Evolutionary conservation across 148 eudicot species (phyloP), one percentile per base, ranked within the genome.

Genomic region (Vaccinium myrtillus): DNA sequence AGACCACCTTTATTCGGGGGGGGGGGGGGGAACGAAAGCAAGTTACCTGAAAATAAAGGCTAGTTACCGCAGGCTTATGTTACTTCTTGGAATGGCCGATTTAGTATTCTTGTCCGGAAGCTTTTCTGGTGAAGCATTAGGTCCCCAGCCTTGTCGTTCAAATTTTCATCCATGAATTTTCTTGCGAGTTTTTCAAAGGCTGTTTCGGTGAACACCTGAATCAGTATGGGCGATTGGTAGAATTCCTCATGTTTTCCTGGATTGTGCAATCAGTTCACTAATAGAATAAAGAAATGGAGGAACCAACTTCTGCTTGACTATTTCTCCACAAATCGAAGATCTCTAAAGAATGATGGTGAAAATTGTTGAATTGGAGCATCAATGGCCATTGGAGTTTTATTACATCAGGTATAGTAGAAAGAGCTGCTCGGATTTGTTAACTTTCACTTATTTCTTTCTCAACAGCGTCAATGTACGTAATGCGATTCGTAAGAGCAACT

Each of bases 71-170:
- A 83, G 58, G 76, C 56, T 63, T 18, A 79, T 69, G 1, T 83
- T 61, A 36, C 85, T 18, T 30, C 56, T 1, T 71, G 48, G 46
- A 36, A 83, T 79, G 76, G 75, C 3, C 50, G 53, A 18, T 54
- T 14, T 15, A 11, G 19, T 8, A 71, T 71, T 43, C 82, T 53
- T 16, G 12, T 55, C 25, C 76, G 80, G 19, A 73, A 11, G 4
- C 80, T 79, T 78, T 21, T 77, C 61, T 13, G 50, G 83, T 9
- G 19, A 71, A 43, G 85, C 70, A 11, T 53, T 25, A 78, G 27
- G 55, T 51, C 83, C 58, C 76, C 56, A 32, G 50, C 16, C 73
- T 78, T n/a, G 49, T n/a, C n/a, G n/a, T 43, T 14, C 6, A 39
- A 16, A 13, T 36, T 83, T 0, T 54, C 14, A 3, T 74, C 12